These are phyloP conservation scores for Sonneratia caseolaris DNA, from an alignment of 345 rosid species.

Conservation along the genomic window DNA sequence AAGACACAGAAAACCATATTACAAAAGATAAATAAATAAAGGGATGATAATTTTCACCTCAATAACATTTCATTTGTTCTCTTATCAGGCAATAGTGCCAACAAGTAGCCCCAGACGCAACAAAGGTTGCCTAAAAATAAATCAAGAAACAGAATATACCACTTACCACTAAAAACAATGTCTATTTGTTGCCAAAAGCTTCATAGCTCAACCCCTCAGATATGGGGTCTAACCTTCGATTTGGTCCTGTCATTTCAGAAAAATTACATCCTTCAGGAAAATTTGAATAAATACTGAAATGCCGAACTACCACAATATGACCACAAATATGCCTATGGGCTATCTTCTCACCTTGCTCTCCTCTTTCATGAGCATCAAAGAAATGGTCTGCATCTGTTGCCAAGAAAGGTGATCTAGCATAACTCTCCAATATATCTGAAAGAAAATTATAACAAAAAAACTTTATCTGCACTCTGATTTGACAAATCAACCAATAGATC, in stretches of 20 bases:
- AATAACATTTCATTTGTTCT: not conserved
- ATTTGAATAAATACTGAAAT: not conserved
- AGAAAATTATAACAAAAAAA: constrained; percentile 7
- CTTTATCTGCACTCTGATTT: not conserved
- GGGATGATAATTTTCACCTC: not conserved
- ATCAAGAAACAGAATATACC: not conserved
- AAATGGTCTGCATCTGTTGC: constrained; percentile 36
- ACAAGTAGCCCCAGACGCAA: too few relatives aligned
- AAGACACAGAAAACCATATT: not conserved
- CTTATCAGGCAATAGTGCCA: not conserved
- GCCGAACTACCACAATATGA: not conserved
- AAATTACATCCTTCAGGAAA: constrained; percentile 11
- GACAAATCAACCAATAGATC: not conserved
- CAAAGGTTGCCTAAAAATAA: not conserved
- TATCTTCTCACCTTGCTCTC: constrained; percentile 43
- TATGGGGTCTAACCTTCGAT: constrained; percentile 73
- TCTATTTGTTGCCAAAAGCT: constrained; percentile 58
- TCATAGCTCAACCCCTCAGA: constrained; percentile 86
- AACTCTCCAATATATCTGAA: constrained; percentile 79
- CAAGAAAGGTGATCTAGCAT: constrained; percentile 75
- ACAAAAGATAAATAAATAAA: too few relatives aligned
- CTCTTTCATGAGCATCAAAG: constrained; percentile 49
- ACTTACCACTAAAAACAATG: constrained; percentile 8
- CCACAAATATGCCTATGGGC: not conserved
- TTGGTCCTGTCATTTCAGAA: constrained; percentile 44